phyloP scores from a whole-genome alignment of 768 basidiomycete genomes.

The Podaxis pistillaris region DNA sequence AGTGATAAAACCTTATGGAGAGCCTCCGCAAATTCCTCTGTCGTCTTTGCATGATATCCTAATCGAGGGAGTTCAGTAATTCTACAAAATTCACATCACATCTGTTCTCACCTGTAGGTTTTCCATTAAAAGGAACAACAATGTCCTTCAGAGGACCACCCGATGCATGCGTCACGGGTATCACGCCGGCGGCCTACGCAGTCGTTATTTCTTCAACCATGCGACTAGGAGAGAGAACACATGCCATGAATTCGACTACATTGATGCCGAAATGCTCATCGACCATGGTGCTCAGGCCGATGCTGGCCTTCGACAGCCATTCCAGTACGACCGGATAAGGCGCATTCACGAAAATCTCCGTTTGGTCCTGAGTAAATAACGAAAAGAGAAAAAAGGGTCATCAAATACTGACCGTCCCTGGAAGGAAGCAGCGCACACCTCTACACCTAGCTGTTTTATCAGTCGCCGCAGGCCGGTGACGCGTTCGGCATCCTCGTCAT shows the following conservation, averaged over 20 bases:
- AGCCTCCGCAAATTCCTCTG: slow-evolving; percentile 63
- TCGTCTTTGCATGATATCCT: slow-evolving; percentile 79
- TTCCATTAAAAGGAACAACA: slow-evolving; percentile 72
- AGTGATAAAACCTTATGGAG: slow-evolving; percentile 66
- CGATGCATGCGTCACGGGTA: slow-evolving; percentile 89
- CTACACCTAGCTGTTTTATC: slow-evolving; percentile 60
- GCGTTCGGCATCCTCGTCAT: slow-evolving; percentile 68
- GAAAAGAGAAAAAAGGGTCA: neutral
- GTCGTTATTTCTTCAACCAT: neutral
- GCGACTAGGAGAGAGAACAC: slow-evolving; percentile 20
- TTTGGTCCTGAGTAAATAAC: slow-evolving; percentile 48
- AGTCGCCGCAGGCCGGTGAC: slow-evolving; percentile 59
- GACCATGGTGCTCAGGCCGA: slow-evolving; percentile 95
- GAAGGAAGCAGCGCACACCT: slow-evolving; percentile 36
- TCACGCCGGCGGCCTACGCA: slow-evolving; percentile 87
- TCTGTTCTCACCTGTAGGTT: slow-evolving; percentile 56
- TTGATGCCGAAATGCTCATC: slow-evolving; percentile 99
- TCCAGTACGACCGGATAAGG: slow-evolving; percentile 67
- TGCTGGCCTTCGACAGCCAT: slow-evolving; percentile 71
- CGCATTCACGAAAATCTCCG: slow-evolving; percentile 83
- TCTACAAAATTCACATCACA: neutral
- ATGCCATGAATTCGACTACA: slow-evolving; percentile 95
- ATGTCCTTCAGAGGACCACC: slow-evolving; percentile 93
- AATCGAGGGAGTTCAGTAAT: neutral
- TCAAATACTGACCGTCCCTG: neutral